These are phyloP conservation scores for Neophaeococcomyces mojaviensis DNA, from an alignment of 2,329 filamentous ascomycete species.

Conservation along the genomic window DNA sequence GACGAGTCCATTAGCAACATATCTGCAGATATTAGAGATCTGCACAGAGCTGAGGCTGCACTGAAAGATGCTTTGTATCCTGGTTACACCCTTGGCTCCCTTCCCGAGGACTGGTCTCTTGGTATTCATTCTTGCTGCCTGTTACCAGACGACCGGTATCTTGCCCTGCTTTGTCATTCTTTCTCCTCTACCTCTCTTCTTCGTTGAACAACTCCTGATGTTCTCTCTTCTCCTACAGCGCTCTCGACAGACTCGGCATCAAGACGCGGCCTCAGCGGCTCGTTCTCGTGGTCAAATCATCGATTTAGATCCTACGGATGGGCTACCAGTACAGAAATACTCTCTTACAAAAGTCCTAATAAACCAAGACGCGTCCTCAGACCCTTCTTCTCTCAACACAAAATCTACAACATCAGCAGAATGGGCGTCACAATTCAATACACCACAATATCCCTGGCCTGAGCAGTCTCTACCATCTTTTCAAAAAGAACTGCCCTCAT, in stretches of 20 bases:
- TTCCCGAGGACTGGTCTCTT: too few relatives aligned
- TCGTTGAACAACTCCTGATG: too few relatives aligned
- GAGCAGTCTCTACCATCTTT: constrained; percentile 88
- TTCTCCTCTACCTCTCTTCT: neutral
- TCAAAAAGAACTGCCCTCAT: constrained; percentile 62
- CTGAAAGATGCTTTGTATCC: too few relatives aligned
- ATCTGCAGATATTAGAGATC: neutral
- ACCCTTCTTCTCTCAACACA: constrained; percentile 24
- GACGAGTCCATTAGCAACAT: neutral
- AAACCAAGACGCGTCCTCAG: constrained; percentile 53
- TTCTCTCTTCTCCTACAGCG: constrained; percentile 41
- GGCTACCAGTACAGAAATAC: constrained; percentile 87
- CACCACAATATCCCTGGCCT: constrained; percentile 57
- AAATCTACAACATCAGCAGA: constrained; percentile 11
- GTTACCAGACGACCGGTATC: neutral
- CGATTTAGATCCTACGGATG: constrained; percentile 61
- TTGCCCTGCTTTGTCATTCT: neutral
- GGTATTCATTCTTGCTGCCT: too few relatives aligned
- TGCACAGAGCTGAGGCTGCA: too few relatives aligned
- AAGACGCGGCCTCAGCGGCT: constrained; percentile 40
- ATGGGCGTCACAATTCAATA: constrained; percentile 17
- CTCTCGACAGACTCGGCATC: constrained; percentile 48
- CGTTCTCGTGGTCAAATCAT: constrained; percentile 41
- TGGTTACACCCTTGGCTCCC: too few relatives aligned
- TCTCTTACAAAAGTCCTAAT: constrained; percentile 63